Conservation (phyloP, 1,284 basidiomycete species). For the Coniophora puteana region DNA sequence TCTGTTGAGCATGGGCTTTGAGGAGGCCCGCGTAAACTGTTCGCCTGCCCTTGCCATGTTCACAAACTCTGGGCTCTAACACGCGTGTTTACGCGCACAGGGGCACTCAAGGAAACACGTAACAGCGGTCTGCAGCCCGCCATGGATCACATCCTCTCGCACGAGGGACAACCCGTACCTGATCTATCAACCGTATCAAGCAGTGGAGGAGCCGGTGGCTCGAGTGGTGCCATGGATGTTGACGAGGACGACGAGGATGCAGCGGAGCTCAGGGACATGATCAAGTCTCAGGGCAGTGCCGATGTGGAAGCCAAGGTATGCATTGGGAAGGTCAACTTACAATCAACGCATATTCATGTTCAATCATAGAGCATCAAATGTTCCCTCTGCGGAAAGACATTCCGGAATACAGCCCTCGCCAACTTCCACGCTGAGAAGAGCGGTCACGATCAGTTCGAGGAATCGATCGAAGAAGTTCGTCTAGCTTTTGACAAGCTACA, state of each 20-base stretch:
- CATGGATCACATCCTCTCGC: conserved; percentile 83
- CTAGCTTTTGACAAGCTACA: background rate
- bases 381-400: conserved; percentile 79
- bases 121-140: conserved; percentile 82
- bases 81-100: conserved; percentile 34
- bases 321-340: background rate
- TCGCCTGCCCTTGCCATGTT: conserved; percentile 24
- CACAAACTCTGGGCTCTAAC: background rate
- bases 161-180: conserved; percentile 73
- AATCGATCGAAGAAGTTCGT: conserved; percentile 88
- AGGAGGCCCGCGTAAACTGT: conserved; percentile 82
- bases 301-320: conserved; percentile 53
- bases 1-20: conserved; percentile 84
- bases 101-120: conserved; percentile 81
- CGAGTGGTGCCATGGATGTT: conserved; percentile 40
- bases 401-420: conserved; percentile 85
- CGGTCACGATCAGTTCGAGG: conserved; percentile 93
- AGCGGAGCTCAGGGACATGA: conserved; percentile 55
- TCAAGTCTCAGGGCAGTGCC: background rate
- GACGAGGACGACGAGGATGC: conserved; percentile 72
- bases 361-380: conserved; percentile 73
- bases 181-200: no score
- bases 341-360: background rate
- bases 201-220: conserved; percentile 20
- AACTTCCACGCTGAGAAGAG: conserved; percentile 95